Base-by-base conservation (phyloP, 176 grass and related monocot species). In the Thalia dealbata region DNA sequence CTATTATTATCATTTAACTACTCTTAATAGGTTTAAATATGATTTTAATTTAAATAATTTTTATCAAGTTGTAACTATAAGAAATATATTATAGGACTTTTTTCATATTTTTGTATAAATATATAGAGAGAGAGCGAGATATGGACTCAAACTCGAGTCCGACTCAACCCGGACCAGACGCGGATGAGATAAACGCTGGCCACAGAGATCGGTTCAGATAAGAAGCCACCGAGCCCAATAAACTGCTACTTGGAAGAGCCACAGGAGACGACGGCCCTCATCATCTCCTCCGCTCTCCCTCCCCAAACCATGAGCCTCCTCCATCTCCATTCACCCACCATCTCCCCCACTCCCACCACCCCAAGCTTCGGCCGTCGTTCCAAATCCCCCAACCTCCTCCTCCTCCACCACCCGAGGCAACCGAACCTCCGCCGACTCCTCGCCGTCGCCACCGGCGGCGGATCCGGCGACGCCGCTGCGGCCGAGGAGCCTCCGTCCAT, bases 401-500 rank as follows among this genome's bases (percentile, higher is more conserved):
- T 14, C 67, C 70, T 23, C 45, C 46, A 28, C 69, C 46, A 23
- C 38, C 32, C 32, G 16, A 44, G 1, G 25, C 38, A 45, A 2
- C 18, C 18, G 18, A n/a, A 15, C 45, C 46, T 22, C 0, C 24
- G 43, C 42, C n/a, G 11, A 38, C 69, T 72, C 44, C 52, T 30
- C 45, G 70, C 70, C 3, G 16, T 30, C n/a, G 22, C 70, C 45
- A 54, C 70, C 10, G 16, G 24, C 46, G 18, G 45, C 21, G 50
- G 44, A 41, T 3, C 30, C 48, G 10, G 66, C 83, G 10, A 67
- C 83, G 59, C 74, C 16, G 75, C 81, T 25, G 42, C 30, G 23
- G 52, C 16, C 15, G 67, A 77, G 35, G 74, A 70, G 19, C 77
- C 83, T 2, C 87, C 89, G 21, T 81, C 52, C 50, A 45, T 97